phyloP scores from a whole-genome alignment of 148 eudicot genomes.

The Rhododendron henanense region DNA sequence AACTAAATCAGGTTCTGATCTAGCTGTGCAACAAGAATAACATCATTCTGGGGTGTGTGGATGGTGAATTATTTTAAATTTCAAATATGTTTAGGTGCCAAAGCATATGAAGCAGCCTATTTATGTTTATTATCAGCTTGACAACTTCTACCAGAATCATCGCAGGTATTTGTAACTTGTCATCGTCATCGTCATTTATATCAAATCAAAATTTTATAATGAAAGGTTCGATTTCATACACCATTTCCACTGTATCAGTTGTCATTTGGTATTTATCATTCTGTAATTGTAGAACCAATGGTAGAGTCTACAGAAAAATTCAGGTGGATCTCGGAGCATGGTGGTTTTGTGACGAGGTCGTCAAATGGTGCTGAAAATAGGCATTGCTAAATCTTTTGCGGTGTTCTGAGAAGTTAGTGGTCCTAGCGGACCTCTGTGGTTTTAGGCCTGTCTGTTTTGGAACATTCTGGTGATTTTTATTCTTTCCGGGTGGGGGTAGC shows the following conservation, averaged over 20 bases:
- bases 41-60: neutral
- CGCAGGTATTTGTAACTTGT: constrained; percentile 54
- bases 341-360: neutral
- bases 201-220: neutral
- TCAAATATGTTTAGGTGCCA: constrained; percentile 29
- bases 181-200: neutral
- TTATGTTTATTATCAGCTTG: constrained; percentile 92
- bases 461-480: neutral
- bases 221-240: neutral
- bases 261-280: neutral
- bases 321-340: neutral
- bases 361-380: neutral
- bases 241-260: neutral
- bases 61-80: neutral
- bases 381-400: neutral
- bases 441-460: neutral
- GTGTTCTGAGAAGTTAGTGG: neutral
- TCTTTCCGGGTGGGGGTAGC: neutral
- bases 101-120: constrained; percentile 87
- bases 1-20: neutral
- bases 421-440: too few species aligned
- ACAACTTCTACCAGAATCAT: constrained; percentile 97
- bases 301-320: neutral
- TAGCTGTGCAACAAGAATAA: neutral
- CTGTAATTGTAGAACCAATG: neutral